A percentile compares a stretch with the other conserved stretches of the same genome.
phyloP scores from a whole-genome alignment of 495 filamentous ascomycete species.

The Penicillium samsonianum region DNA sequence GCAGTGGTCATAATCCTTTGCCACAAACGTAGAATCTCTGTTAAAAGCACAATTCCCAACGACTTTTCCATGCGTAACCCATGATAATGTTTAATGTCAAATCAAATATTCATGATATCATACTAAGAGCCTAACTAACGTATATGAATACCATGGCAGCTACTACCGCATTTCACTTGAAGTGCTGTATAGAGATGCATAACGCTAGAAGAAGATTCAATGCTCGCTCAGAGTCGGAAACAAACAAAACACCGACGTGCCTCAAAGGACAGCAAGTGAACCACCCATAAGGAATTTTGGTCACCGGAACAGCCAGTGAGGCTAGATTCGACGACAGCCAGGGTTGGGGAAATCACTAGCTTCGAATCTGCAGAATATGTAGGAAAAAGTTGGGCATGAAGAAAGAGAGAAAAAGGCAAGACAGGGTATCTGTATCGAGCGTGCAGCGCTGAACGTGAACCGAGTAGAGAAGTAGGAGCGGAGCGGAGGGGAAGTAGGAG shows the following conservation, averaged over 20 bases:
- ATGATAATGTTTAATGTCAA: neutral
- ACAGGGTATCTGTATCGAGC: conserved; percentile 35
- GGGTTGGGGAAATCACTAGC: conserved; percentile 16
- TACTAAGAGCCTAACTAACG: neutral
- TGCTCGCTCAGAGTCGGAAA: conserved; percentile 20
- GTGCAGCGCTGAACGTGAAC: conserved; percentile 29
- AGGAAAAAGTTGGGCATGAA: conserved; percentile 8
- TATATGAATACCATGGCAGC: neutral
- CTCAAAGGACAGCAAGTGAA: conserved; percentile 6
- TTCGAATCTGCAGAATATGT: conserved; percentile 33
- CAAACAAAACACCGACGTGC: conserved; percentile 9
- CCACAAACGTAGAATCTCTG: neutral
- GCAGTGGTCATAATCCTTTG: neutral
- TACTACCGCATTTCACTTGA: neutral
- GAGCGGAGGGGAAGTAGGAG: conserved; percentile 14
- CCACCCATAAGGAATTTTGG: conserved; percentile 20
- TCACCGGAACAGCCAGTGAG: neutral
- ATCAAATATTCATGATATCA: conserved; percentile 14
- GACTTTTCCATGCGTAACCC: neutral
- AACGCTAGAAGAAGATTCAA: conserved; percentile 26
- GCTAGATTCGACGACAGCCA: neutral
- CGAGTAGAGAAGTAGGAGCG: conserved; percentile 12
- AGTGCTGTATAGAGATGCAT: conserved; percentile 18
- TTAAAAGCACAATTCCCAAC: neutral
- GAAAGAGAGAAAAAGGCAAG: conserved; percentile 10